Conservation (phyloP, 2,329 filamentous ascomycete species). For the Fusarium sulawesiense region DNA sequence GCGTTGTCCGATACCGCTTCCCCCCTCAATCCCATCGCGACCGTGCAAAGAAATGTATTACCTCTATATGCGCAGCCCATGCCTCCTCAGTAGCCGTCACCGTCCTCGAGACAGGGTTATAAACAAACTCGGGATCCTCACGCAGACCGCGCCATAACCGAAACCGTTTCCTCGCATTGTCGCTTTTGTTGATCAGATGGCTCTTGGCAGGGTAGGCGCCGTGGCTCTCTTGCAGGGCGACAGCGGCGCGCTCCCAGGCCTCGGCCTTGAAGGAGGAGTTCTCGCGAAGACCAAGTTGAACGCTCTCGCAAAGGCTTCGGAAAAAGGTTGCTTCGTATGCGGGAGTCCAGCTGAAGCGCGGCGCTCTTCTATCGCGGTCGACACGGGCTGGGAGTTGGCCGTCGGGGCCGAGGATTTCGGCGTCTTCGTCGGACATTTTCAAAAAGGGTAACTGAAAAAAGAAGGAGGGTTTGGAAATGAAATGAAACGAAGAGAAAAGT, state of each 20-base stretch:
- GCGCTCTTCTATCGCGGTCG: conserved; percentile 57
- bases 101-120: conserved; percentile 61
- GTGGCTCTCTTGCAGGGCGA: conserved; percentile 65
- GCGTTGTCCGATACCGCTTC: neutral
- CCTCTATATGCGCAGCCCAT: conserved; percentile 68
- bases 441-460: neutral
- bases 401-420: conserved; percentile 53
- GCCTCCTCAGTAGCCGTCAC: conserved; percentile 68
- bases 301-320: conserved; percentile 69
- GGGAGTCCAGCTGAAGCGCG: conserved; percentile 70
- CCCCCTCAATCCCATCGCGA: conserved; percentile 2
- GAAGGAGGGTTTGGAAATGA: neutral
- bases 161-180: conserved; percentile 72
- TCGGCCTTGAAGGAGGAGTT: conserved; percentile 71
- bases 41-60: conserved; percentile 49
- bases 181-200: conserved; percentile 72
- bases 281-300: conserved; percentile 66
- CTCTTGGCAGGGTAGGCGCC: conserved; percentile 69
- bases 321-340: conserved; percentile 71
- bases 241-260: conserved; percentile 68
- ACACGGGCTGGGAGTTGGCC: conserved; percentile 50
- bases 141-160: conserved; percentile 69
- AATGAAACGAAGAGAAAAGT: neutral
- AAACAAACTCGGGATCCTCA: conserved; percentile 68
- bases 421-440: conserved; percentile 55